A percentile compares a stretch with the other conserved stretches of the same genome.
phyloP scores from a whole-genome alignment of 768 basidiomycete genomes.

The Naganishia friedmannii region DNA sequence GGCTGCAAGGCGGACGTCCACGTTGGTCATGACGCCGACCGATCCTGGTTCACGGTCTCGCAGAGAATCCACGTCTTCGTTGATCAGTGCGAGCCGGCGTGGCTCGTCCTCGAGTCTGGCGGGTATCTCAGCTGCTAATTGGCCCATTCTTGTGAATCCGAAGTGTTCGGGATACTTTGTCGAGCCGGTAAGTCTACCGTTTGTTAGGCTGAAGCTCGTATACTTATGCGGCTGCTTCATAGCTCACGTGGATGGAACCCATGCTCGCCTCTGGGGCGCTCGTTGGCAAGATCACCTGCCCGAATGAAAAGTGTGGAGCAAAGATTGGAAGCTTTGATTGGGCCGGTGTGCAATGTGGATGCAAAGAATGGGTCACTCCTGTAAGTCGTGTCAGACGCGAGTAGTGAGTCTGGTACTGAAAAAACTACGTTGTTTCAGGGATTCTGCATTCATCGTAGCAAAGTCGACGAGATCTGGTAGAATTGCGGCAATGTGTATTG shows the following conservation, averaged over 20 bases:
- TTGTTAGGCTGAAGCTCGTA: background rate
- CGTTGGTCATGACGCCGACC: conserved; percentile 44
- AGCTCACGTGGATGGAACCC: conserved; percentile 97
- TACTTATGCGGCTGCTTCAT: background rate
- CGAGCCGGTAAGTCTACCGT: conserved; percentile 69
- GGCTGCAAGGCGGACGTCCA: conserved; percentile 32
- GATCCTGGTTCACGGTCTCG: conserved; percentile 3
- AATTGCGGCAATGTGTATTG: background rate
- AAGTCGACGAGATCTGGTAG: conserved; percentile 59
- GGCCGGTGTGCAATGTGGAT: conserved; percentile 89
- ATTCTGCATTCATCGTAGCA: conserved; percentile 60
- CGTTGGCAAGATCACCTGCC: conserved; percentile 85
- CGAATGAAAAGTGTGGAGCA: conserved; percentile 80
- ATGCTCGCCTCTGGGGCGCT: conserved; percentile 71
- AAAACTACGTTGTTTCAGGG: conserved; percentile 52
- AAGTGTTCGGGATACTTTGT: conserved; percentile 96
- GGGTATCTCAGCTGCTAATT: conserved; percentile 21
- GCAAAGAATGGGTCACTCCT: conserved; percentile 87
- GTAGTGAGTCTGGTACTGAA: background rate
- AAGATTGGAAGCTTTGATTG: conserved; percentile 97
- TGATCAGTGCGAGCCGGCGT: background rate
- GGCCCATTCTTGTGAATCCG: conserved; percentile 61
- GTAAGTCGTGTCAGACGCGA: conserved; percentile 55
- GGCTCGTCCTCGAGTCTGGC: conserved; percentile 8
- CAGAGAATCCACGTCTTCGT: background rate